These are phyloP conservation scores for Beauveria pseudobassiana DNA, from an alignment of 2,329 filamentous ascomycete genomes.

Conservation along the genomic window DNA sequence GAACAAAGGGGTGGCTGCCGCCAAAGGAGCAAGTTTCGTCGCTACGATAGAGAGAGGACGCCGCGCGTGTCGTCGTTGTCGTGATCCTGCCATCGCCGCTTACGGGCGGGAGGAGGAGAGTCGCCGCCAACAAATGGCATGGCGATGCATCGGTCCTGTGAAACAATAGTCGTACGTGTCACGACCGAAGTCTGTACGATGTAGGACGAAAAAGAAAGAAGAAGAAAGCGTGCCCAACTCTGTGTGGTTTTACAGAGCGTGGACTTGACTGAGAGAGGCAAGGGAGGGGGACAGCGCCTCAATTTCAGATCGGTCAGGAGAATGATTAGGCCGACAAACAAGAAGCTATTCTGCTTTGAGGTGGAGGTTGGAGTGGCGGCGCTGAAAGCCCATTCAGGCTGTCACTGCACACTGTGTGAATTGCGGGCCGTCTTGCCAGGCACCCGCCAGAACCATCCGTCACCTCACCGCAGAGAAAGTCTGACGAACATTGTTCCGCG, in stretches of 20 bases:
- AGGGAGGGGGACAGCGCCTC: neutral
- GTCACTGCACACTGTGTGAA: neutral
- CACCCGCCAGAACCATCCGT: neutral
- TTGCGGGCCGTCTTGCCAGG: neutral
- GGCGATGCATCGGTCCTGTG: neutral
- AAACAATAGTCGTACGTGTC: neutral
- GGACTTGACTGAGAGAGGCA: neutral
- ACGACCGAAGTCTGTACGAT: neutral
- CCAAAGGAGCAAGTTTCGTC: neutral
- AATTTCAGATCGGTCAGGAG: neutral
- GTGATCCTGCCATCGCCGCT: conserved; percentile 10
- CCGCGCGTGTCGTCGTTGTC: neutral
- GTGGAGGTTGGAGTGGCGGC: neutral
- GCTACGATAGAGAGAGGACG: neutral
- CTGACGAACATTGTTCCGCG: no score
- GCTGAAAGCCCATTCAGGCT: neutral
- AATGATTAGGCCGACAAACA: neutral
- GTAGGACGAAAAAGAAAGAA: neutral
- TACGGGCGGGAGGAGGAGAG: conserved; percentile 9
- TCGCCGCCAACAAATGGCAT: conserved; percentile 12
- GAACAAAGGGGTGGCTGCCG: neutral
- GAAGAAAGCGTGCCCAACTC: no score
- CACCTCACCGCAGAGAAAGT: no score
- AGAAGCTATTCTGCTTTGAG: neutral
- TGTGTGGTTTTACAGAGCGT: neutral